Percentiles rank a stretch among this genome's conserved stretches.
These are phyloP conservation scores for Chytriomyces sp. DNA, from an alignment of 192 early-diverging fungal species.

Conservation along the genomic window DNA sequence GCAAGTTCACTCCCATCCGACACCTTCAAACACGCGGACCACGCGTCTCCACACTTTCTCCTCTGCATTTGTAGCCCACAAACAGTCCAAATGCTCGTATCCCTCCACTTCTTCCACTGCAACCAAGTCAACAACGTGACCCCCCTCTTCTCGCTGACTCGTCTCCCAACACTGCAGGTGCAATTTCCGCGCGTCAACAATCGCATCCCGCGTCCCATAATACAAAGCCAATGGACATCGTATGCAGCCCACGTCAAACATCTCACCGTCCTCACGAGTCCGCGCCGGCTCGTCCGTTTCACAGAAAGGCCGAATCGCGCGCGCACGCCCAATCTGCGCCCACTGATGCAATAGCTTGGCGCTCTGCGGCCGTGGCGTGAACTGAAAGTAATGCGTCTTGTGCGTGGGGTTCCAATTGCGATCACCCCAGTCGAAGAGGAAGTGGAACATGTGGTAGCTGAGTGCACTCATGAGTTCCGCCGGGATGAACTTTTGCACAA, in stretches of 20 bases:
- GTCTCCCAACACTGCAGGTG: constrained; percentile 28
- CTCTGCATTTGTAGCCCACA: constrained; percentile 29
- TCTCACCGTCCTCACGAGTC: neutral
- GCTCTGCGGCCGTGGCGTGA: constrained; percentile 51
- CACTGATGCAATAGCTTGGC: constrained; percentile 40
- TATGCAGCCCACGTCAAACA: constrained; percentile 24
- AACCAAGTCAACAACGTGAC: constrained; percentile 12
- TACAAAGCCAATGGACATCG: constrained; percentile 46
- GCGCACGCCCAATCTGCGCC: constrained; percentile 28
- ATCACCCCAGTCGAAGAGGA: constrained; percentile 53
- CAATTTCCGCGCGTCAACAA: constrained; percentile 46
- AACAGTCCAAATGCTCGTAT: constrained; percentile 33
- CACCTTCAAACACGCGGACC: constrained; percentile 18
- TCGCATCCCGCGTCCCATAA: constrained; percentile 49
- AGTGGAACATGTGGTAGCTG: constrained; percentile 54
- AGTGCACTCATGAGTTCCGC: constrained; percentile 35
- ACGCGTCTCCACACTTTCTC: constrained; percentile 34
- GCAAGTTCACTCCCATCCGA: constrained; percentile 15
- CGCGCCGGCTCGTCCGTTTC: neutral
- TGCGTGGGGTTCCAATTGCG: constrained; percentile 45
- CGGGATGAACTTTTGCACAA: constrained; percentile 34
- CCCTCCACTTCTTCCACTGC: constrained; percentile 29
- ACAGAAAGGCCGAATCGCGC: constrained; percentile 22
- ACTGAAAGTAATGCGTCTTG: constrained; percentile 55
- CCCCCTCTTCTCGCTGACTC: neutral